Percentiles rank a stretch among this genome's conserved stretches.
These are phyloP conservation scores for Trypethelium eluteriae DNA, from an alignment of 495 filamentous ascomycete genomes.

Conservation along the genomic window DNA sequence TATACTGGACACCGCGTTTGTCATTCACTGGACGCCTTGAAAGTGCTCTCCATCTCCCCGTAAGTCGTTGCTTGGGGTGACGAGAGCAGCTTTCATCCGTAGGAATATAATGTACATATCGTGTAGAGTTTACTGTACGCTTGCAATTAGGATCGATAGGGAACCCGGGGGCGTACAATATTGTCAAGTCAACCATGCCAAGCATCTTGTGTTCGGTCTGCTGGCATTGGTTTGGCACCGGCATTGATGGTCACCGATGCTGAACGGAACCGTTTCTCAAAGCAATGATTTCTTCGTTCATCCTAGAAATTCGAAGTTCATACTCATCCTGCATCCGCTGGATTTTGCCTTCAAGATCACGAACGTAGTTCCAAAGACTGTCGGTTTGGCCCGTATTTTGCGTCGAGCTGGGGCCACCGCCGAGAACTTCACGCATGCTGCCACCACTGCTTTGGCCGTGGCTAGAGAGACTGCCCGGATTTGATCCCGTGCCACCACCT, in stretches of 20 bases:
- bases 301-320: constrained; percentile 26
- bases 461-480: constrained; percentile 35
- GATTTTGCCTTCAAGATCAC: constrained; percentile 30
- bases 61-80: background rate
- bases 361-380: constrained; percentile 32
- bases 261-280: constrained; percentile 17
- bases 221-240: background rate
- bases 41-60: too few species aligned
- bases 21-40: background rate
- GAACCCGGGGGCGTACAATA: background rate
- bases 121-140: background rate
- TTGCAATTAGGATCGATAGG: background rate
- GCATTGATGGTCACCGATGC: background rate
- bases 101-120: background rate
- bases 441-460: constrained; percentile 33
- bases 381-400: constrained; percentile 8
- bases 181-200: background rate
- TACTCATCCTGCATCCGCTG: constrained; percentile 31
- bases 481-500: constrained; percentile 22
- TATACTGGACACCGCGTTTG: constrained; percentile 9
- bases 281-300: constrained; percentile 31
- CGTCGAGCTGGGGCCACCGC: constrained; percentile 12
- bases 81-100: background rate
- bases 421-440: constrained; percentile 35
- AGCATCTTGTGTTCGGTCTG: background rate